These are phyloP conservation scores for Candida nemodendra DNA, from an alignment of 805 yeast species.

Conservation along the genomic window DNA sequence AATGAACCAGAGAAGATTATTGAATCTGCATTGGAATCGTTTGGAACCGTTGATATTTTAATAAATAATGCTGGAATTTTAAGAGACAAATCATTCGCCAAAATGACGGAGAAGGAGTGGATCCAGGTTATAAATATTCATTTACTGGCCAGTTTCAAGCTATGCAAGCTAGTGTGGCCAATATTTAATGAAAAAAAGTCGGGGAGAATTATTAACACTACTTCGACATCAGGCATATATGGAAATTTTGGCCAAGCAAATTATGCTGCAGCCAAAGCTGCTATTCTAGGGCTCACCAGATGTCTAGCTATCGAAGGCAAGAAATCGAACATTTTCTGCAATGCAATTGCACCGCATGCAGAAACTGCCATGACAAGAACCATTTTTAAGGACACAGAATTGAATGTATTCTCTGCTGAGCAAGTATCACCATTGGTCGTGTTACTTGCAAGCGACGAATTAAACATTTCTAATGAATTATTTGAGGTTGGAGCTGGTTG, in stretches of 20 bases:
- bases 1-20: conserved; percentile 71
- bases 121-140: conserved; percentile 76
- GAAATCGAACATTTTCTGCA: conserved; percentile 69
- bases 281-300: conserved; percentile 78
- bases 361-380: conserved; percentile 97
- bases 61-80: conserved; percentile 94
- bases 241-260: conserved; percentile 98
- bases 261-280: conserved; percentile 92
- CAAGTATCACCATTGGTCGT: conserved; percentile 91
- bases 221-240: conserved; percentile 95
- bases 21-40: conserved; percentile 69
- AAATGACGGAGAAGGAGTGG: conserved; percentile 87
- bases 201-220: conserved; percentile 83
- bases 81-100: conserved; percentile 82
- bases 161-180: conserved; percentile 93
- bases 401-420: conserved; percentile 79
- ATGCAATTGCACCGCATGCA: conserved; percentile 94
- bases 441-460: conserved; percentile 69
- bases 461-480: conserved; percentile 70
- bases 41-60: conserved; percentile 81
- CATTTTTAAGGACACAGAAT: conserved; percentile 75
- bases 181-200: conserved; percentile 71
- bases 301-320: conserved; percentile 91
- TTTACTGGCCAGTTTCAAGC: conserved; percentile 73
- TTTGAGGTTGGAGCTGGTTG: conserved; percentile 97